Conservation (phyloP, 2,329 filamentous ascomycete species). For the Graphilbum ipis-grandicollis region DNA sequence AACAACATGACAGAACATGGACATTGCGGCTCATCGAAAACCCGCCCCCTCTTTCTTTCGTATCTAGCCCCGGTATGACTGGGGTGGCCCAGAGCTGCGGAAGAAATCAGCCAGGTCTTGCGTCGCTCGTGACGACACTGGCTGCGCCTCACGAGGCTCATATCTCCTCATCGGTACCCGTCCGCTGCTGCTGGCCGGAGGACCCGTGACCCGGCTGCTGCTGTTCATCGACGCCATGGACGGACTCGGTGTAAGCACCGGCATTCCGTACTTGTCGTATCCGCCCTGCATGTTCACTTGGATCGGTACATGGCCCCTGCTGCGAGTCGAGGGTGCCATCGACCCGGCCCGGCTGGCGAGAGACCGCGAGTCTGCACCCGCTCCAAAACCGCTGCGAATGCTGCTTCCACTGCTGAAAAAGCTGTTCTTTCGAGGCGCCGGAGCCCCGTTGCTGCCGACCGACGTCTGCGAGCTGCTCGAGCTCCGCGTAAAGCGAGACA, state of each 20-base stretch:
- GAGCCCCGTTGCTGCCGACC: too few relatives aligned
- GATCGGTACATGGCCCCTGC: constrained; percentile 32
- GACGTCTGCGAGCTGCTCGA: constrained; percentile 6
- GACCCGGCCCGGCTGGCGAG: constrained; percentile 22
- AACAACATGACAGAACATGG: not conserved
- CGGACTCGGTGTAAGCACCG: constrained; percentile 10
- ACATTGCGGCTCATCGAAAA: not conserved
- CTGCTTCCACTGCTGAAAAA: not conserved
- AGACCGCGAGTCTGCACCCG: constrained; percentile 17
- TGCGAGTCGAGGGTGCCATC: constrained; percentile 2
- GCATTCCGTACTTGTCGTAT: constrained; percentile 21
- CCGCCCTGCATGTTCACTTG: constrained; percentile 29
- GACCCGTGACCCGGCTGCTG: constrained; percentile 3
- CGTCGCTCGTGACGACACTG: constrained; percentile 27
- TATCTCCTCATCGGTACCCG: constrained; percentile 39
- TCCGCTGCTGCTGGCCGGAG: constrained; percentile 8
- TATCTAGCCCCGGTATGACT: constrained; percentile 9
- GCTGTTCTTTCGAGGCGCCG: too few relatives aligned
- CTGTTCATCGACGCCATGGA: not conserved
- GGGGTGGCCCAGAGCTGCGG: constrained; percentile 47
- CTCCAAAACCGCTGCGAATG: not conserved
- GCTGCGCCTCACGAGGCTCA: constrained; percentile 34
- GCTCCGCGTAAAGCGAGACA: constrained; percentile 28
- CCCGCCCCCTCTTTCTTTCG: too few relatives aligned
- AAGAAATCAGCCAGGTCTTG: constrained; percentile 59